Conservation (phyloP, 345 rosid genomes). For the Gossypium bickii region DNA sequence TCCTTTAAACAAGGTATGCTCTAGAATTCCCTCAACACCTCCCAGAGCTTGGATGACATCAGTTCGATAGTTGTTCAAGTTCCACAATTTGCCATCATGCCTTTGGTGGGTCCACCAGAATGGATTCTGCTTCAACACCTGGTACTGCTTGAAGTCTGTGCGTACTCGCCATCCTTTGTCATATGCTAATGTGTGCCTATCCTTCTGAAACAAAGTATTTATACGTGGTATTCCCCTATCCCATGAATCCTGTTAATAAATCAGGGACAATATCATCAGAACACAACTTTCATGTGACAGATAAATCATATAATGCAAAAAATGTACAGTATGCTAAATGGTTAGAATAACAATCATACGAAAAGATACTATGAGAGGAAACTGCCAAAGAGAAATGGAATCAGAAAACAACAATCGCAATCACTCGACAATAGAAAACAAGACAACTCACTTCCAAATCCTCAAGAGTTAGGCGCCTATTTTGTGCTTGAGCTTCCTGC, state of each 20-base stretch:
- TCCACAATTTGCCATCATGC: conserved; percentile 99
- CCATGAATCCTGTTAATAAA: conserved; percentile 83
- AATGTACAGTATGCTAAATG: background rate
- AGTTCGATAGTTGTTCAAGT: conserved; percentile 94
- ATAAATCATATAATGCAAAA: background rate
- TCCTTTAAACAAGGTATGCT: conserved; percentile 96
- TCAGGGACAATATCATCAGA: background rate
- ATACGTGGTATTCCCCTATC: conserved; percentile 99
- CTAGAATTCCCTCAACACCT: conserved; percentile 99
- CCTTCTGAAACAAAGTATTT: conserved; percentile 95
- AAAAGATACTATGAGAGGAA: background rate
- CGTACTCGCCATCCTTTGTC: conserved; percentile 99
- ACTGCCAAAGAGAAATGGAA: background rate
- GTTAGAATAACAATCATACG: background rate
- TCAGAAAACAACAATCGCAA: background rate
- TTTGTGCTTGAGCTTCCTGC: conserved; percentile 99
- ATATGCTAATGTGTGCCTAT: conserved; percentile 90
- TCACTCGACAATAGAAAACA: background rate
- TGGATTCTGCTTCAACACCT: conserved; percentile 96
- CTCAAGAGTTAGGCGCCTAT: conserved; percentile 95
- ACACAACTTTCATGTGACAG: background rate
- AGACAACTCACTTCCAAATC: conserved; percentile 78
- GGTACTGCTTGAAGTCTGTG: conserved; percentile 98
- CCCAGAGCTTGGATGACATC: conserved; percentile 99
- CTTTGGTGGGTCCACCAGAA: conserved; percentile 99